Base-by-base conservation (phyloP, 2,329 filamentous ascomycete species). In the Gnomoniopsis sp. region DNA sequence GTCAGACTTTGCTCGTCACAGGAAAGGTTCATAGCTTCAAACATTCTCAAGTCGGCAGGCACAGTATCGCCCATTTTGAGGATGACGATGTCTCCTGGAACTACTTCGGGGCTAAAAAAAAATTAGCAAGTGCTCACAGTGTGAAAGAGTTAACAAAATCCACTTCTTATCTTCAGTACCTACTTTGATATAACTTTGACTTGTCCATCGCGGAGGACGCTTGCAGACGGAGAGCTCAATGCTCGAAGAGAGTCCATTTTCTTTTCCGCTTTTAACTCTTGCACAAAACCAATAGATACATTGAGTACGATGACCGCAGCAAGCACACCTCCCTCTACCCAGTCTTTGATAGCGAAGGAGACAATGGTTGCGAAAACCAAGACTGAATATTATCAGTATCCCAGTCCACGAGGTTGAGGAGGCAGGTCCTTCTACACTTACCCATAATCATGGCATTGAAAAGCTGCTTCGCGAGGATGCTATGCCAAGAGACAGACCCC, bases 1-100 rank as follows among this genome's bases (percentile, higher is more conserved):
- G 89, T 92, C 48, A 92, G 80, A 52, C 89, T 85, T 49, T 88
- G 87, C 72, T 92, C 89, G 65, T 96, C 91, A 67, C 88, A 91
- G 62, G 86, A 85, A 49, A 92, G 79, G 70, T 95, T 93, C 83
- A 93, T 89, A 60, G 82, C 83, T 67, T 91, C 87, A 64, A 89
- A 81, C 21, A 88, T 72, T 56, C 88, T 85, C 44, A 91, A 71
- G 67, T 92, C 89, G 41, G 89, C 89, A 11, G 89, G 88, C 44
- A 91, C 82, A 3, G 88, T 89, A 70, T 91, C 88, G 60, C 89
- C 89, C 72, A 85, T 88, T 74, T 84, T 88, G 66, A 88, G 77
- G 41, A 82, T 74, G 60, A 88, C 78, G 58, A 91, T 79, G 62
- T 92, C 89, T 46, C 89, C 90, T n/a, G 86, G 86, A 0, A 91